phyloP scores from a whole-genome alignment of 148 eudicot genomes.

The Oxyria digyna region DNA sequence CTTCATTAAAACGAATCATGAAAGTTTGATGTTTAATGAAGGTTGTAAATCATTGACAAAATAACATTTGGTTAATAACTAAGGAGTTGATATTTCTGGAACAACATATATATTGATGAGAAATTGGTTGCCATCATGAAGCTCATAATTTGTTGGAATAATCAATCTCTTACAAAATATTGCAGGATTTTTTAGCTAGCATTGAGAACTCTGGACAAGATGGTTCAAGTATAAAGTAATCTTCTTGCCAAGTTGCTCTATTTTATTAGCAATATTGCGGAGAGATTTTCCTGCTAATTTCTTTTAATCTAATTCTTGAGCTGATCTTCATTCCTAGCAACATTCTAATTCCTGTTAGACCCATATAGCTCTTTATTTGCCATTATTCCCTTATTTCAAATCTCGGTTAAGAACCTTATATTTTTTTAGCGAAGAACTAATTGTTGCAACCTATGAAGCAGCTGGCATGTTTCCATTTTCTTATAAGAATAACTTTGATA shows the following conservation, averaged over 20 bases:
- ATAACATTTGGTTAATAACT: neutral
- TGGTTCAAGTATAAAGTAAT: constrained; percentile 59
- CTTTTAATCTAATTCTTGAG: neutral
- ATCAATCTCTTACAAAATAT: neutral
- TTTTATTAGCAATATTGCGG: neutral
- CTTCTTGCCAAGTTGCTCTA: constrained; percentile 1
- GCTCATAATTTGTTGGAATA: neutral
- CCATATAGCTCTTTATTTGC: neutral
- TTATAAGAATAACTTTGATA: neutral
- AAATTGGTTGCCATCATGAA: neutral
- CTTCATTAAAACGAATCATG: neutral
- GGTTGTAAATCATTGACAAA: neutral
- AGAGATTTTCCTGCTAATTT: neutral
- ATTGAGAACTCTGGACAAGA: constrained; percentile 34
- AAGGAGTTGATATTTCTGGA: neutral
- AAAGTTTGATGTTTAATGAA: neutral
- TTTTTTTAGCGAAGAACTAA: neutral
- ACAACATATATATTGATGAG: neutral
- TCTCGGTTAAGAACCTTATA: neutral
- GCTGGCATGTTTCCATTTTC: neutral
- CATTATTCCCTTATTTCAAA: neutral
- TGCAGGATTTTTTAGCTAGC: constrained; percentile 70
- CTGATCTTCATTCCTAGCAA: neutral
- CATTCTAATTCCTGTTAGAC: neutral
- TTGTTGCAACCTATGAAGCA: neutral